These are phyloP conservation scores for Aureoboletus auriporus DNA, from an alignment of 768 basidiomycete genomes.

Conservation along the genomic window DNA sequence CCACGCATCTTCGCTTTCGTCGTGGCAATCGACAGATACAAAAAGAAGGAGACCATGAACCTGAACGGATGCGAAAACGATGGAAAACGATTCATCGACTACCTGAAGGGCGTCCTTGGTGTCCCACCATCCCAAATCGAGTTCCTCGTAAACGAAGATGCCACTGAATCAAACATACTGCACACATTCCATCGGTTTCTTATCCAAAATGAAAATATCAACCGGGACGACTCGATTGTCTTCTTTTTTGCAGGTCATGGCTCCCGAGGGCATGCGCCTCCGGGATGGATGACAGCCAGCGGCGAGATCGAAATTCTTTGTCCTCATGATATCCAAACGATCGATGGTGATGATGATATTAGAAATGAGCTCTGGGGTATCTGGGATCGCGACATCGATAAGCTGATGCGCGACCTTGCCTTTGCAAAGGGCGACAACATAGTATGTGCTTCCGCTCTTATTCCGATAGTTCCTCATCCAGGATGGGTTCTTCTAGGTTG, in stretches of 20 bases:
- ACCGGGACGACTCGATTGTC: constrained; percentile 14
- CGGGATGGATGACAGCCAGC: constrained; percentile 16
- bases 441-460: constrained; percentile 1
- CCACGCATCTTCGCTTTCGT: constrained; percentile 19
- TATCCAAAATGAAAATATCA: constrained; percentile 3
- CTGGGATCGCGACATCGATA: constrained; percentile 12
- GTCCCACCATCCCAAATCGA: constrained; percentile 9
- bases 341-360: background rate
- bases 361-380: constrained; percentile 9
- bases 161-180: constrained; percentile 8
- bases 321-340: constrained; percentile 2
- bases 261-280: constrained; percentile 2
- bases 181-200: constrained; percentile 9
- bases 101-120: constrained; percentile 10
- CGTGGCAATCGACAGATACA: constrained; percentile 14
- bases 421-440: constrained; percentile 17
- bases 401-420: constrained; percentile 13
- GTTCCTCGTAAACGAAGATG: constrained; percentile 13
- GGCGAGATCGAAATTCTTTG: constrained; percentile 15
- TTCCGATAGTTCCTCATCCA: background rate
- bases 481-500: constrained; percentile 1
- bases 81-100: constrained; percentile 10
- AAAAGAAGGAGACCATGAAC: background rate
- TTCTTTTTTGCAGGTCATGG: constrained; percentile 21
- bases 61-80: constrained; percentile 18